These are phyloP conservation scores for Xylaria sp. DNA, from an alignment of 2,329 filamentous ascomycete genomes.

Conservation along the genomic window DNA sequence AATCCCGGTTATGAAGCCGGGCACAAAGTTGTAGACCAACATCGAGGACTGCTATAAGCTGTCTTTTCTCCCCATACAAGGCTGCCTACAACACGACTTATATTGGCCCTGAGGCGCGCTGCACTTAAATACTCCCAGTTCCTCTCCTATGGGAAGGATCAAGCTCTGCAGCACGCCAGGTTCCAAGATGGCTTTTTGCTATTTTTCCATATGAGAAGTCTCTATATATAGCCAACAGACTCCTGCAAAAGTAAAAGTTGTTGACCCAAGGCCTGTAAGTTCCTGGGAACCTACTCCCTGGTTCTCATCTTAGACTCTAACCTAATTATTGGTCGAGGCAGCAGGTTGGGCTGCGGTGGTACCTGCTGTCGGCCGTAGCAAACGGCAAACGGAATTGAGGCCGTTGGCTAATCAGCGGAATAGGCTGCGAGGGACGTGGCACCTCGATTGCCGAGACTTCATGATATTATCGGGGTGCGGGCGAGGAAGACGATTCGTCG, in stretches of 20 bases:
- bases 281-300: background rate
- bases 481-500: background rate
- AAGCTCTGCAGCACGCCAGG: background rate
- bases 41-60: background rate
- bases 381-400: conserved; percentile 10
- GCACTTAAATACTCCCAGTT: conserved; percentile 6
- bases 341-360: background rate
- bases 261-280: too few relatives aligned
- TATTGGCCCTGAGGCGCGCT: background rate
- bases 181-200: background rate
- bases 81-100: background rate
- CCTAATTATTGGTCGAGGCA: background rate
- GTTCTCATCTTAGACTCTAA: background rate
- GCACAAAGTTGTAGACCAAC: conserved; percentile 2
- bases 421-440: background rate
- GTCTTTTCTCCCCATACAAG: background rate
- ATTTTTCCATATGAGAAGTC: conserved; percentile 1
- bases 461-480: background rate
- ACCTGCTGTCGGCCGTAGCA: conserved; percentile 1
- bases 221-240: background rate
- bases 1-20: background rate
- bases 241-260: background rate
- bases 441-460: background rate
- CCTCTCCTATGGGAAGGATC: background rate
- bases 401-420: conserved; percentile 1